Base-by-base conservation (phyloP, 371 early-diverging fungal genomes). In the Sporodiniella umbellata region DNA sequence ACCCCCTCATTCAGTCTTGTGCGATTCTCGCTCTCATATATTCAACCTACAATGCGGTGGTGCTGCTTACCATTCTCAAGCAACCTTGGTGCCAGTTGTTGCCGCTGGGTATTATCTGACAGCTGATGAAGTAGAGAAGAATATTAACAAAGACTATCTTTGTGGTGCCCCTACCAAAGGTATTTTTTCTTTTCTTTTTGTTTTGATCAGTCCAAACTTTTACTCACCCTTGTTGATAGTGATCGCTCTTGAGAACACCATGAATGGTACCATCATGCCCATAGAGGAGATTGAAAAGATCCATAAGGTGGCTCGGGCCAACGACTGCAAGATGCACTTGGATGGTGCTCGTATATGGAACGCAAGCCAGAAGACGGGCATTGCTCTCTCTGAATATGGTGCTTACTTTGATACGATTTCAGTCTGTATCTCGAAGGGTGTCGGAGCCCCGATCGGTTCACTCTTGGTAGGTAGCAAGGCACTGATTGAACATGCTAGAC, bases 291-390 rank as follows among this genome's bases (percentile, higher is more conserved):
- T 92, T 23, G 54, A 58, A 23, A 62, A 75, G 40, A 92, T 95
- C 48, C 68, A 76, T 2, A 65, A 54, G 11, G 51, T 89, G 15
- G 86, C 85, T 0, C 60, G 66, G 6, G 61, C 71, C 7, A 49
- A 80, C 14, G 73, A 61, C 3, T 54, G 92, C 17, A 70, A 65
- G 35, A 68, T 93, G 38, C 96, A 96, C 50, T 33, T 95, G 33
- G 96, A 96, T 56, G 96, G 96, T 3, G 90, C 96, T 12, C 69
- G 96, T 48, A 68, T 95, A 25, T 96, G 96, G 96, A 90, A 95
- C 56, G 96, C 96, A 2, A 69, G 74, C 15, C 75, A 80, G 18
- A 86, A 70, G 4, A 86, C 85, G 0, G 89, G 88, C 0, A 72
- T 83, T 8, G 54, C 84, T 10, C 48, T 95, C 33, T 67, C 58